A percentile compares a stretch with the other conserved stretches of the same genome.
Evolutionary conservation across 2,329 filamentous ascomycete species (phyloP).

Genomic region (Cercospora citrullina): DNA sequence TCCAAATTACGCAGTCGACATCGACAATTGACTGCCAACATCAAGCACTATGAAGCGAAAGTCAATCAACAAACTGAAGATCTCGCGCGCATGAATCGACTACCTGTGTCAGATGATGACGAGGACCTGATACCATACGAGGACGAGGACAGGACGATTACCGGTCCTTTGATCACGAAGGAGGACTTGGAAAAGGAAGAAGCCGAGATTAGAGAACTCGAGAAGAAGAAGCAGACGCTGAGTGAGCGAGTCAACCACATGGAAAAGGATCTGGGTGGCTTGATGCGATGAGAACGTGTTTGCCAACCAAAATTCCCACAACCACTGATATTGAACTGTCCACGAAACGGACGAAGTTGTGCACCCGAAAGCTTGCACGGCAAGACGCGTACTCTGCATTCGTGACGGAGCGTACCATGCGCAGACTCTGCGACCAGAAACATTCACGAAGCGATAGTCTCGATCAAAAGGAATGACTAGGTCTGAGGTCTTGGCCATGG

Average conservation of each 20-base stretch:
- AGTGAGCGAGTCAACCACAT: conserved; percentile 67
- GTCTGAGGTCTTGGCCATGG: neutral
- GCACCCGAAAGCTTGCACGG: neutral
- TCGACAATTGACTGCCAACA: conserved; percentile 68
- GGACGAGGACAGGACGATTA: conserved; percentile 45
- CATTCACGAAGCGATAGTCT: neutral
- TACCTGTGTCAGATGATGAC: conserved; percentile 37
- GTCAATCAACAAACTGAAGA: conserved; percentile 75
- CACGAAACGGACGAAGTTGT: neutral
- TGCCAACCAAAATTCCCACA: neutral
- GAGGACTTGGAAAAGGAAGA: conserved; percentile 70
- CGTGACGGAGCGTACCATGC: too few relatives aligned
- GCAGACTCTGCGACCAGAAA: neutral
- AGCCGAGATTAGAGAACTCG: conserved; percentile 65
- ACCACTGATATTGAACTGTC: neutral
- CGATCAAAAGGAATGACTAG: neutral
- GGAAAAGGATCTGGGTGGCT: conserved; percentile 66
- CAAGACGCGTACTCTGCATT: neutral
- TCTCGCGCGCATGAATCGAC: conserved; percentile 68
- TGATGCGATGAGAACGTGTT: conserved; percentile 48
- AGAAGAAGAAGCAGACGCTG: conserved; percentile 61
- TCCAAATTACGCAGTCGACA: conserved; percentile 69
- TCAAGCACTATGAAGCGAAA: conserved; percentile 76
- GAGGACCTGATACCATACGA: conserved; percentile 49
- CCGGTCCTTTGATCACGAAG: conserved; percentile 58